These are phyloP conservation scores for Noccaea bulbosa DNA, from an alignment of 345 rosid genomes.

Conservation along the genomic window DNA sequence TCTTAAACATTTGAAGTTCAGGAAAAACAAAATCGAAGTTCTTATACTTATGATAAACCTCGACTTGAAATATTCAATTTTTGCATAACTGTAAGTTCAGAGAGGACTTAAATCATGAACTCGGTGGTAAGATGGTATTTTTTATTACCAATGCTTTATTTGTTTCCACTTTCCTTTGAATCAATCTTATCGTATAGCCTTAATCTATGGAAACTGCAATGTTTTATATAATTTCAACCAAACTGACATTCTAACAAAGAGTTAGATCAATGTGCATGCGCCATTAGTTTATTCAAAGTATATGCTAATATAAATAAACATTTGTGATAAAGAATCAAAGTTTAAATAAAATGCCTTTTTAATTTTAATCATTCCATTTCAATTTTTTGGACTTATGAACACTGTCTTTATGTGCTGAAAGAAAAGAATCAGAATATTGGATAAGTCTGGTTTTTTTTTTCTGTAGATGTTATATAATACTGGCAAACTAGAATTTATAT, in stretches of 20 bases:
- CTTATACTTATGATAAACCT: too few species aligned
- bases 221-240: slow-evolving; percentile 2
- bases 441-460: slow-evolving; percentile 26
- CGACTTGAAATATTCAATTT: too few species aligned
- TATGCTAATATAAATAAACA: neutral
- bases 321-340: slow-evolving; percentile 12
- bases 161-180: neutral
- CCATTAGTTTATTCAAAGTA: slow-evolving; percentile 9
- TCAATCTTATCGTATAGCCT: neutral
- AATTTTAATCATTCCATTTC: neutral
- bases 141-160: too few species aligned
- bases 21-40: neutral
- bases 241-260: slow-evolving; percentile 8
- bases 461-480: neutral
- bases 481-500: neutral
- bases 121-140: too few species aligned
- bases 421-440: slow-evolving; percentile 38
- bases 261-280: slow-evolving; percentile 1
- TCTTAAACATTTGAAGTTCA: neutral
- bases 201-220: neutral
- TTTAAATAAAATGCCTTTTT: neutral
- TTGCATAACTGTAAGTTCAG: too few species aligned
- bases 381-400: slow-evolving; percentile 30
- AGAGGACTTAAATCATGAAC: too few species aligned
- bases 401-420: slow-evolving; percentile 37